phyloP scores from a whole-genome alignment of 1,284 basidiomycete genomes.

The Papiliotrema nemorosa region DNA sequence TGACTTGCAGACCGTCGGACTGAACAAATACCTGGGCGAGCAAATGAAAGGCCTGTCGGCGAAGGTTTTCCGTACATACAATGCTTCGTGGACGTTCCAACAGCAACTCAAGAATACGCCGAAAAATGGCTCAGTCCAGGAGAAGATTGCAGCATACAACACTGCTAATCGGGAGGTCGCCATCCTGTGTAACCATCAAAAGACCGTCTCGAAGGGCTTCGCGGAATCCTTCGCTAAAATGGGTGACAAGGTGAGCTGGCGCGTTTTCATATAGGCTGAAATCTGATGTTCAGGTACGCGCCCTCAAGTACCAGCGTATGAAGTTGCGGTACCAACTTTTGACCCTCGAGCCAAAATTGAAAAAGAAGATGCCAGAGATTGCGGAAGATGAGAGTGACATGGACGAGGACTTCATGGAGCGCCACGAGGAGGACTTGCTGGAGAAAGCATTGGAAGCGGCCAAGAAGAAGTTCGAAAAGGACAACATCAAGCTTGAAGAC shows the following conservation, averaged over 20 bases:
- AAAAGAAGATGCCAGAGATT: constrained; percentile 73
- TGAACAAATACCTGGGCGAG: constrained; percentile 85
- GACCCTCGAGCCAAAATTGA: constrained; percentile 67
- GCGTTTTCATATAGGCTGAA: not conserved
- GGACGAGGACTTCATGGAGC: constrained; percentile 82
- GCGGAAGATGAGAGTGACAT: constrained; percentile 82
- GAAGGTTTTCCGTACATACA: constrained; percentile 99
- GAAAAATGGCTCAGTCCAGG: constrained; percentile 69
- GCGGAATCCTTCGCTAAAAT: constrained; percentile 89
- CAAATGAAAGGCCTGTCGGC: constrained; percentile 97
- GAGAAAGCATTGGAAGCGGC: constrained; percentile 79
- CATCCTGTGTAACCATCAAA: constrained; percentile 96
- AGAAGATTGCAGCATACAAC: constrained; percentile 93
- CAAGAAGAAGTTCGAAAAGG: constrained; percentile 82
- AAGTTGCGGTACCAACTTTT: constrained; percentile 80
- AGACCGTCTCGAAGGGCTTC: constrained; percentile 84
- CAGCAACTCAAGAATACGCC: constrained; percentile 75
- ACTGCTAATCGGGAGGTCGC: constrained; percentile 92
- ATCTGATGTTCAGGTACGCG: constrained; percentile 50
- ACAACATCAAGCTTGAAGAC: constrained; percentile 78
- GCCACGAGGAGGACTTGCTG: constrained; percentile 74
- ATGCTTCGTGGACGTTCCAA: constrained; percentile 92
- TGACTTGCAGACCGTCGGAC: constrained; percentile 61
- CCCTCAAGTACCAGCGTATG: constrained; percentile 90
- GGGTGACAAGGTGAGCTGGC: constrained; percentile 67